These are phyloP conservation scores for Mucor plumbeus DNA, from an alignment of 371 early-diverging fungal species.

Conservation along the genomic window DNA sequence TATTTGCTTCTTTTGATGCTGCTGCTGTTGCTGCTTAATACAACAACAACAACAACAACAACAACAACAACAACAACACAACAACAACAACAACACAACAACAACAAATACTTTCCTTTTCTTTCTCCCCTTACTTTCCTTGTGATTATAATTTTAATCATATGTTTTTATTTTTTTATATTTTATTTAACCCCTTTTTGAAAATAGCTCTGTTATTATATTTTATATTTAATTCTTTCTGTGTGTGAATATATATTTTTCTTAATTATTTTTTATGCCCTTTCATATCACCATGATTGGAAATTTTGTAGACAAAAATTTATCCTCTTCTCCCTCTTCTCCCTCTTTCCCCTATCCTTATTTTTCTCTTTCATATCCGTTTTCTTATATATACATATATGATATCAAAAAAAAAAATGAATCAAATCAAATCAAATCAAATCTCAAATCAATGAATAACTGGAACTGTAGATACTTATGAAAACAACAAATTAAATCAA, in stretches of 20 bases:
- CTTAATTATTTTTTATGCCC: conserved; percentile 2
- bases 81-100: neutral
- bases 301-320: conserved; percentile 21
- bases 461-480: conserved; percentile 28
- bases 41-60: neutral
- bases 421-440: conserved; percentile 2
- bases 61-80: neutral
- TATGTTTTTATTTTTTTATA: conserved; percentile 13
- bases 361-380: neutral
- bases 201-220: conserved; percentile 25
- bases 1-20: neutral
- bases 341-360: neutral
- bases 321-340: neutral
- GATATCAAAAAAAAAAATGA: conserved; percentile 1
- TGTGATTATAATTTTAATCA: conserved; percentile 14
- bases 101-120: conserved; percentile 11
- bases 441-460: conserved; percentile 17
- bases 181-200: conserved; percentile 8
- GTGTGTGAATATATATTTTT: conserved; percentile 19
- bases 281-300: conserved; percentile 11
- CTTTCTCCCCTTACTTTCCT: conserved; percentile 11
- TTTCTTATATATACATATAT: conserved; percentile 1
- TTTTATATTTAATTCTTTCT: conserved; percentile 16
- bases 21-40: neutral
- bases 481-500: conserved; percentile 1